Evolutionary conservation across 176 grass and related monocot species (phyloP), one percentile per base, ranked within the genome.

Genomic region (Carex pumila): DNA sequence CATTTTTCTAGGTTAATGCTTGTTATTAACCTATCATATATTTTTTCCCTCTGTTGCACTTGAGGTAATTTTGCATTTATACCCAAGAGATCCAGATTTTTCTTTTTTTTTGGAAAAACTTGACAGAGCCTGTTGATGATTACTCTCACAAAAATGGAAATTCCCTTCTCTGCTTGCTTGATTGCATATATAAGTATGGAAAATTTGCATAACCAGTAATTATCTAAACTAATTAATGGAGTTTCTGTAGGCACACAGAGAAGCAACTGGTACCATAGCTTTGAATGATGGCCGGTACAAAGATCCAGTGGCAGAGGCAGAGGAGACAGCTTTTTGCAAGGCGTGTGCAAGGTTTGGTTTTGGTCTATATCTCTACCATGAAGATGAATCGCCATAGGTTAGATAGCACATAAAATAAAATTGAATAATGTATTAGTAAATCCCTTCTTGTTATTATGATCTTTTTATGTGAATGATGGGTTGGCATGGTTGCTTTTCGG

Each of bases 311-410:
- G 85, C 88, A 14, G 88, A 86, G 1, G 91, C 91, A 11, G 88
- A 92, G 79, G 91, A 92, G 81, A 54, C 80, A 0, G 88, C 91
- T 0, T 92, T 92, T 83, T 90, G 88, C 83, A 92, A 92, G 75
- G 91, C 88, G 9, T 92, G 88, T 79, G 88, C 91, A 32, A 86
- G 91, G 32, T 92, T 90, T 41, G 91, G 86, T 3, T 92, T 90
- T 9, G 91, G 91, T 13, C 58, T 90, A 36, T 90, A 92, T 61
- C 91, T 92, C 47, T 92, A 92, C 82, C 88, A 90, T 54, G 88
- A 90, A 84, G 91, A 90, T 21, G 83, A 86, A 68, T 65, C 25
- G 2, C 81, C 77, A 14, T 94, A 90, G 78, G 49, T 29, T 64
- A 81, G 79, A 53, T 50, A 50, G 47, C 10, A 15, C 49, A 34